These are phyloP conservation scores for Aspergillus sp. DNA, from an alignment of 2,329 filamentous ascomycete genomes.

Conservation along the genomic window DNA sequence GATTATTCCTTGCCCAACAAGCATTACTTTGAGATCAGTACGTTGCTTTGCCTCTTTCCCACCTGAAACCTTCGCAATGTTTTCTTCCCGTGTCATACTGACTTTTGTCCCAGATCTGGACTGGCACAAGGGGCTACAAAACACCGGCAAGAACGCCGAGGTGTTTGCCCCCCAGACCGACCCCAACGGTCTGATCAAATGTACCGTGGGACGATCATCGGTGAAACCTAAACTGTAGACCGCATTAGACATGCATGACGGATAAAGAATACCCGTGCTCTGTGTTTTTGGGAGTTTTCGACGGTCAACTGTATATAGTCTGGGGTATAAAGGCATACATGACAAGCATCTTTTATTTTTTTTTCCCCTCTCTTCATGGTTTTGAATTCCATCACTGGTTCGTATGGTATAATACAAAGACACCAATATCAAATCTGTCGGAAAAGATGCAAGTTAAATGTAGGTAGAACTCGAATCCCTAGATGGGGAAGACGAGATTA, in stretches of 20 bases:
- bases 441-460: slow-evolving; percentile 4
- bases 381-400: neutral
- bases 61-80: neutral
- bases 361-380: neutral
- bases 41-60: slow-evolving; percentile 34
- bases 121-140: slow-evolving; percentile 95
- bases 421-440: slow-evolving; percentile 1
- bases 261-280: neutral
- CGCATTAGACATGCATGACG: neutral
- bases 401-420: slow-evolving; percentile 12
- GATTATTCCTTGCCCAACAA: slow-evolving; percentile 92
- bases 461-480: neutral
- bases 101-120: slow-evolving; percentile 66
- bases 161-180: slow-evolving; percentile 91
- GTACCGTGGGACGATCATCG: slow-evolving; percentile 62
- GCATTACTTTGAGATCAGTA: slow-evolving; percentile 92
- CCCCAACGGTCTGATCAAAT: slow-evolving; percentile 94
- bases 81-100: neutral
- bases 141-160: slow-evolving; percentile 92
- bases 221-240: slow-evolving; percentile 35
- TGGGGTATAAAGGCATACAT: slow-evolving; percentile 21
- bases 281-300: slow-evolving; percentile 17
- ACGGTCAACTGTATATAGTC: slow-evolving; percentile 16
- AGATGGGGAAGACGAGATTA: neutral
- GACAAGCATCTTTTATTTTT: slow-evolving; percentile 1